Evolutionary conservation across 2,329 filamentous ascomycete species (phyloP).

Genomic region (Ceratocystis diversiconidia): DNA sequence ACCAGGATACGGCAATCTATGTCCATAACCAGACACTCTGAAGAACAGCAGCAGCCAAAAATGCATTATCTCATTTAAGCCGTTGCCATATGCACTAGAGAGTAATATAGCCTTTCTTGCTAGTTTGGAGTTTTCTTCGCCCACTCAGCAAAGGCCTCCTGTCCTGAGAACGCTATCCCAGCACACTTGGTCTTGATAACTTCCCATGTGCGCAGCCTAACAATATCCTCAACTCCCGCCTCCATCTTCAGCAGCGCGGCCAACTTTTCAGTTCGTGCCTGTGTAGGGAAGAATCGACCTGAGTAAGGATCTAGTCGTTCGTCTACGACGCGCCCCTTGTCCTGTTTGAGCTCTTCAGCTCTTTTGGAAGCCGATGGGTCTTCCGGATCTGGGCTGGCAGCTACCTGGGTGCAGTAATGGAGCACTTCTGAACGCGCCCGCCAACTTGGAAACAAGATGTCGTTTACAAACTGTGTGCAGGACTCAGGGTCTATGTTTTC

Average conservation of each 20-base stretch:
- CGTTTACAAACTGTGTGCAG: conserved; percentile 60
- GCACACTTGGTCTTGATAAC: conserved; percentile 63
- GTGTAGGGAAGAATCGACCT: conserved; percentile 61
- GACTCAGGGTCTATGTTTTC: conserved; percentile 42
- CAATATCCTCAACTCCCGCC: conserved; percentile 60
- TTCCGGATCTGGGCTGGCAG: conserved; percentile 71
- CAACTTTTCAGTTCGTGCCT: conserved; percentile 67
- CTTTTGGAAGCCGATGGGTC: conserved; percentile 63
- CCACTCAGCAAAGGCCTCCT: conserved; percentile 48
- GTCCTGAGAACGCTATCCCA: conserved; percentile 26
- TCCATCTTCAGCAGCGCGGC: conserved; percentile 62
- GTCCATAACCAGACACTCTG: not conserved
- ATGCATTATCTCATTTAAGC: no score
- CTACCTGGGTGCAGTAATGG: conserved; percentile 78
- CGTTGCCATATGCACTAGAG: not conserved
- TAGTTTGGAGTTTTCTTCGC: conserved; percentile 26
- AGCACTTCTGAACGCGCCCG: conserved; percentile 67
- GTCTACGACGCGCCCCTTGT: conserved; percentile 62
- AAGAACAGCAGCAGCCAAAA: not conserved
- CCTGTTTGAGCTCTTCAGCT: conserved; percentile 54
- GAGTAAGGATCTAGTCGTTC: conserved; percentile 90
- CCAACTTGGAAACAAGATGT: conserved; percentile 80
- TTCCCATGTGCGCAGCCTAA: conserved; percentile 70
- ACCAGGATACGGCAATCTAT: not conserved
- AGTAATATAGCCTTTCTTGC: conserved; percentile 11